Conservation (phyloP, 306 rosid genomes). For the Ormosia emarginata region DNA sequence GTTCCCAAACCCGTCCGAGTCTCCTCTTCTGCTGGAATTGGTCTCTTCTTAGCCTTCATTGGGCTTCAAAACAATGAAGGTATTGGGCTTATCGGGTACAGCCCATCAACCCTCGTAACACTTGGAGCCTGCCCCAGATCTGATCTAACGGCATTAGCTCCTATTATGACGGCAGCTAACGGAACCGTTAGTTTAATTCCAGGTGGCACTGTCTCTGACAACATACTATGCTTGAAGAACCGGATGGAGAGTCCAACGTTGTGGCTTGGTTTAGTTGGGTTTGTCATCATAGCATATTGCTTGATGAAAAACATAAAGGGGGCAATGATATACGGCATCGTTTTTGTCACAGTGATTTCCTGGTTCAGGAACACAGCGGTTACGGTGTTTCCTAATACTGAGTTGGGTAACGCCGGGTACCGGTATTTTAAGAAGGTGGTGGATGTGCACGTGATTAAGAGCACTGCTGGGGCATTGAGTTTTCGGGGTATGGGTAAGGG, state of each 20-base stretch:
- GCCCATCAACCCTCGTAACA: constrained; percentile 69
- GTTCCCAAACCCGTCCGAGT: constrained; percentile 74
- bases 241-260: constrained; percentile 79
- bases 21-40: constrained; percentile 82
- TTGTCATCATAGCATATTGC: constrained; percentile 67
- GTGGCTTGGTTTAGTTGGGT: constrained; percentile 78
- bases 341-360: constrained; percentile 73
- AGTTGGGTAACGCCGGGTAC: constrained; percentile 34
- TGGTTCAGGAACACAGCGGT: constrained; percentile 76
- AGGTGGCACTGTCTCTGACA: constrained; percentile 51
- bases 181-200: constrained; percentile 49
- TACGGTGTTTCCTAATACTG: constrained; percentile 66
- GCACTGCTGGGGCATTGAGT: constrained; percentile 66
- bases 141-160: constrained; percentile 44
- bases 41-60: constrained; percentile 80
- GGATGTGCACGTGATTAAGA: constrained; percentile 60
- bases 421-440: constrained; percentile 66
- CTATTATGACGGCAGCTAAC: constrained; percentile 44
- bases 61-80: constrained; percentile 79
- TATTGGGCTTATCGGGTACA: constrained; percentile 73
- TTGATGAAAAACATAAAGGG: constrained; percentile 64
- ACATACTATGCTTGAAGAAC: constrained; percentile 42
- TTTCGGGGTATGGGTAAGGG: constrained; percentile 47
- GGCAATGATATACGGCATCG: constrained; percentile 80
- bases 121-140: constrained; percentile 71